Evolutionary conservation across 768 basidiomycete genomes (phyloP).

Genomic region (Lactarius evosmus): DNA sequence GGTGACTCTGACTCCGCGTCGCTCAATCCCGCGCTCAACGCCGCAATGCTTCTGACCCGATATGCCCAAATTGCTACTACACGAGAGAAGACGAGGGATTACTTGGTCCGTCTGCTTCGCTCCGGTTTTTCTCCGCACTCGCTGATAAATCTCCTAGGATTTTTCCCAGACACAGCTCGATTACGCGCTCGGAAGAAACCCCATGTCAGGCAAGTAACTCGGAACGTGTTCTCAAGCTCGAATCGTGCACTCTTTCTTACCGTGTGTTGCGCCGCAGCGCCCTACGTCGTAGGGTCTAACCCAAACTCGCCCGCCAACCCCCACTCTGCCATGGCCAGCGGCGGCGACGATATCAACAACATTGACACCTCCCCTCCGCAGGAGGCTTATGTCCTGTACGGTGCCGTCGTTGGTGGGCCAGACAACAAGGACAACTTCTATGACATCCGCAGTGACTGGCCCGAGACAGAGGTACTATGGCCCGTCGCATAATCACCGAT

Average conservation of each 20-base stretch:
- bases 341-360: slow-evolving; percentile 63
- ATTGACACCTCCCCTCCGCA: slow-evolving; percentile 70
- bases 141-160: slow-evolving; percentile 39
- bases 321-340: slow-evolving; percentile 85
- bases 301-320: slow-evolving; percentile 91
- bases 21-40: slow-evolving; percentile 83
- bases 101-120: slow-evolving; percentile 45
- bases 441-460: slow-evolving; percentile 88
- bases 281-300: slow-evolving; percentile 85
- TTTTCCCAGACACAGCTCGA: slow-evolving; percentile 77
- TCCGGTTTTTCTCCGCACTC: neutral
- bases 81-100: slow-evolving; percentile 51
- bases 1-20: slow-evolving; percentile 79
- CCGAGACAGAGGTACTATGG: slow-evolving; percentile 68
- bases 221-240: neutral
- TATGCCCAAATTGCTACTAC: slow-evolving; percentile 74
- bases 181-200: slow-evolving; percentile 84
- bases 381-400: slow-evolving; percentile 79
- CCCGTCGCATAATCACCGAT: neutral
- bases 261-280: slow-evolving; percentile 42
- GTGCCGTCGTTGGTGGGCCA: slow-evolving; percentile 87
- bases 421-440: slow-evolving; percentile 71
- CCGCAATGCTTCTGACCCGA: slow-evolving; percentile 76
- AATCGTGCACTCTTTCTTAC: neutral
- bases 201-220: slow-evolving; percentile 66